Percentiles rank a stretch among this genome's conserved stretches.
Evolutionary conservation across 140 eudicot species (phyloP).

Genomic region (Erigeron philadelphicus): DNA sequence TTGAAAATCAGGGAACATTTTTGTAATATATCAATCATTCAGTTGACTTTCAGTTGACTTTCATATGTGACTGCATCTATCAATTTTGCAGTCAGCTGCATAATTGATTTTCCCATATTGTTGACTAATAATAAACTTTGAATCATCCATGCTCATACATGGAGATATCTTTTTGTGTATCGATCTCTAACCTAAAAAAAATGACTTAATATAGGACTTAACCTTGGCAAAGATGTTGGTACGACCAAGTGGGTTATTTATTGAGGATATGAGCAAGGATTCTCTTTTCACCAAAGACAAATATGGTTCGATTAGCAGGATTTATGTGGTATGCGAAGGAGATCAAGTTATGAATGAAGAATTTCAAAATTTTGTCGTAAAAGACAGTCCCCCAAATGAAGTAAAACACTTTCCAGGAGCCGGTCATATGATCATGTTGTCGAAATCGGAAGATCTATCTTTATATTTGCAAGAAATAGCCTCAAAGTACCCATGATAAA

Average conservation of each 20-base stretch:
- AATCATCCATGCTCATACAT: neutral
- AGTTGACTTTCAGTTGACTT: too few relatives aligned
- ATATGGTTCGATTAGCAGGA: conserved; percentile 39
- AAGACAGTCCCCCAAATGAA: conserved; percentile 36
- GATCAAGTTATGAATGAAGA: conserved; percentile 30
- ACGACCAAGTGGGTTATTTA: conserved; percentile 35
- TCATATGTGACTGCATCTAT: too few relatives aligned
- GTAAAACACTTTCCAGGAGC: conserved; percentile 42
- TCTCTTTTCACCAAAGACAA: conserved; percentile 25
- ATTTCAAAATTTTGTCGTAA: conserved; percentile 45
- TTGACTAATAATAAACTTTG: neutral
- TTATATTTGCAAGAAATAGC: conserved; percentile 34
- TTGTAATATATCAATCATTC: too few relatives aligned
- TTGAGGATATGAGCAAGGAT: conserved; percentile 39
- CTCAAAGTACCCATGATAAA: conserved; percentile 16
- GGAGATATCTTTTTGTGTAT: too few relatives aligned
- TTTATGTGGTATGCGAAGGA: conserved; percentile 29
- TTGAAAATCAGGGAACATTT: too few relatives aligned
- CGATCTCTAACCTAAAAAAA: neutral
- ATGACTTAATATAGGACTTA: conserved; percentile 30
- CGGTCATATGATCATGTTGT: conserved; percentile 54
- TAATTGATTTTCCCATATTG: too few relatives aligned
- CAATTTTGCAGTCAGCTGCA: too few relatives aligned
- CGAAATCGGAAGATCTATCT: conserved; percentile 32
- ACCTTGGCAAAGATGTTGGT: conserved; percentile 35